These are phyloP conservation scores for Ambrosia artemisiifolia DNA, from an alignment of 129 eudicot species.

Conservation along the genomic window DNA sequence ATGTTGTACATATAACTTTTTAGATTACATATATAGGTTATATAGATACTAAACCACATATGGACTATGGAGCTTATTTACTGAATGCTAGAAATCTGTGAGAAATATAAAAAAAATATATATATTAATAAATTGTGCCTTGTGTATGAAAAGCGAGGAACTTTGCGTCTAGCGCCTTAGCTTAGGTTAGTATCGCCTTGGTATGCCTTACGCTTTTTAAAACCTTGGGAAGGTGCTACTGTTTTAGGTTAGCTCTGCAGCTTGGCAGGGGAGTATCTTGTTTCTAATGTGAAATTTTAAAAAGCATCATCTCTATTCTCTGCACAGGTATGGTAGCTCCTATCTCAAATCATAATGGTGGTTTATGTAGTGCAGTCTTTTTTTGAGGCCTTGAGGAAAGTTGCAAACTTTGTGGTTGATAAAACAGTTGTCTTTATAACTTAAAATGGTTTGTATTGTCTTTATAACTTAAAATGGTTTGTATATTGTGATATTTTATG, in stretches of 20 bases:
- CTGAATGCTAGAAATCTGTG: too few relatives aligned
- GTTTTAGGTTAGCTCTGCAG: neutral
- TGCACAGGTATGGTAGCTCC: neutral
- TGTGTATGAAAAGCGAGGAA: too few relatives aligned
- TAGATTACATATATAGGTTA: too few relatives aligned
- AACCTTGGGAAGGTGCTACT: neutral
- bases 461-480: neutral
- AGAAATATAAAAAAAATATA: too few relatives aligned
- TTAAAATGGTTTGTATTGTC: neutral
- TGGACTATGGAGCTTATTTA: too few relatives aligned
- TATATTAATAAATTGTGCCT: too few relatives aligned
- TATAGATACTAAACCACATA: too few relatives aligned
- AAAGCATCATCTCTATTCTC: neutral
- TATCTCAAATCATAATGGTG: neutral
- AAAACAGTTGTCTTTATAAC: neutral
- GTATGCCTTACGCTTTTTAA: too few relatives aligned
- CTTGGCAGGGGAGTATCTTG: neutral
- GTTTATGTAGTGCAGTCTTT: neutral
- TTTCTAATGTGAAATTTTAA: neutral
- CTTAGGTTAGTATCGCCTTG: too few relatives aligned
- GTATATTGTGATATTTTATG: neutral
- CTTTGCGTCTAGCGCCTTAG: too few relatives aligned
- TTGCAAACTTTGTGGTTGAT: constrained; percentile 2
- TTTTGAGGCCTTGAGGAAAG: neutral
- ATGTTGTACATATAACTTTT: too few relatives aligned